Conservation (phyloP, 352 stramenopile species). For the Phytopythium montanum region DNA sequence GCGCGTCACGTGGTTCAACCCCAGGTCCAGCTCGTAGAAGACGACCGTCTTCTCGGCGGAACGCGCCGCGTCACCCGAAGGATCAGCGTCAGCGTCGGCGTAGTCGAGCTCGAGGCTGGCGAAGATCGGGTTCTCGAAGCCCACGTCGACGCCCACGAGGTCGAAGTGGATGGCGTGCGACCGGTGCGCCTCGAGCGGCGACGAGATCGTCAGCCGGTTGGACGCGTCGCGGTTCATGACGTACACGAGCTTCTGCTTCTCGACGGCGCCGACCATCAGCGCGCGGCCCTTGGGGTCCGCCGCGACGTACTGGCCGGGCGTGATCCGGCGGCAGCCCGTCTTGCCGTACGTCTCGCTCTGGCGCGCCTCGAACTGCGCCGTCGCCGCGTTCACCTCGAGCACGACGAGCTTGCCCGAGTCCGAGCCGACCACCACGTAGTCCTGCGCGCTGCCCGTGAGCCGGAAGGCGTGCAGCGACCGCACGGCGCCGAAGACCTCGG, state of each 20-base stretch:
- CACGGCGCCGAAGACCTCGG: constrained; percentile 90
- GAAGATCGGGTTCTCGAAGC: constrained; percentile 99
- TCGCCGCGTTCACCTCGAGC: constrained; percentile 89
- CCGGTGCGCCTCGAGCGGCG: constrained; percentile 98
- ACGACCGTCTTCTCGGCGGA: constrained; percentile 93
- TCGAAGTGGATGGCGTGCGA: constrained; percentile 94
- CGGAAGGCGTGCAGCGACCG: constrained; percentile 91
- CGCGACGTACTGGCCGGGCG: constrained; percentile 97
- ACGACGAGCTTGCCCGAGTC: constrained; percentile 96
- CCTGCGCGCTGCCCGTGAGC: constrained; percentile 83
- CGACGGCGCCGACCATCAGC: constrained; percentile 94
- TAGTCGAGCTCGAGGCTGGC: constrained; percentile 97
- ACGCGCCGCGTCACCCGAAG: constrained; percentile 53
- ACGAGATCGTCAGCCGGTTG: constrained; percentile 95
- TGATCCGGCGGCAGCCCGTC: constrained; percentile 94
- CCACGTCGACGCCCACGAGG: constrained; percentile 95
- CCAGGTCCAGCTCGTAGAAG: constrained; percentile 99
- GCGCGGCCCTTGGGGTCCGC: constrained; percentile 96
- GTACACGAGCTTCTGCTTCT: constrained; percentile 99
- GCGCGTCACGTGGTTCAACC: constrained; percentile 98
- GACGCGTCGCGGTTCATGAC: constrained; percentile 96
- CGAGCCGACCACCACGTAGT: constrained; percentile 95
- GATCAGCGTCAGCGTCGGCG: constrained; percentile 80
- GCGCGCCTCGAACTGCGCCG: constrained; percentile 75
- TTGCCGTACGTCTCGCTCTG: constrained; percentile 97